Percentiles rank a stretch among this genome's conserved stretches.
These are phyloP conservation scores for Curvularia hawaiiensis DNA, from an alignment of 2,329 filamentous ascomycete genomes.

Conservation along the genomic window DNA sequence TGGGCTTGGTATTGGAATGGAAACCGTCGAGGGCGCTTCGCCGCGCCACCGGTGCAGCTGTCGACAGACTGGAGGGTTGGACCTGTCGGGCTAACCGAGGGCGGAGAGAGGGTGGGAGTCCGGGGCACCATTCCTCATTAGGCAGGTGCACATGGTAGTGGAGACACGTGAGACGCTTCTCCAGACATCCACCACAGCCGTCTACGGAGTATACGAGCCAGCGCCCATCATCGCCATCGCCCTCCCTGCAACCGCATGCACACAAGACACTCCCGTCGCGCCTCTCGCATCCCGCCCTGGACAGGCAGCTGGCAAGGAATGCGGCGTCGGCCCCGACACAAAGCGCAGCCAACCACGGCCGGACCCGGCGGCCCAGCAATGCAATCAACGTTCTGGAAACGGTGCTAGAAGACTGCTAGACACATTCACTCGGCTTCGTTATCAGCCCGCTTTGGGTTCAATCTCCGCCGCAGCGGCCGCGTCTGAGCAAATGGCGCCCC, in stretches of 20 bases:
- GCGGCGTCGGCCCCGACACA: conserved; percentile 17
- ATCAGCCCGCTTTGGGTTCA: conserved; percentile 26
- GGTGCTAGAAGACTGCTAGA: conserved; percentile 23
- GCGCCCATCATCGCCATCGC: neutral
- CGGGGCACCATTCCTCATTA: conserved; percentile 9
- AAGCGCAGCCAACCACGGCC: conserved; percentile 21
- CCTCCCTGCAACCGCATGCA: conserved; percentile 16
- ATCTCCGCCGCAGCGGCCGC: conserved; percentile 23
- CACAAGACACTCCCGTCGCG: conserved; percentile 14
- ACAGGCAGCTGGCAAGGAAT: conserved; percentile 33
- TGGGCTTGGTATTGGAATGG: neutral
- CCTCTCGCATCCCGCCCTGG: conserved; percentile 14
- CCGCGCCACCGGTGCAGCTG: conserved; percentile 20
- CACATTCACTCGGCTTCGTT: conserved; percentile 7
- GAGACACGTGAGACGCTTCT: conserved; percentile 26
- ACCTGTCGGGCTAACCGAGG: conserved; percentile 15
- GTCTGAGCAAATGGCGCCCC: conserved; percentile 9
- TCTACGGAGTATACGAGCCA: neutral
- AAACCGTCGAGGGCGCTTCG: conserved; percentile 9
- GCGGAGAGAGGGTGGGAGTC: conserved; percentile 6
- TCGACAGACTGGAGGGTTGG: conserved; percentile 18
- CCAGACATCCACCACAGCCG: conserved; percentile 12
- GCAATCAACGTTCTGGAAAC: conserved; percentile 27
- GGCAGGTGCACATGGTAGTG: conserved; percentile 23
- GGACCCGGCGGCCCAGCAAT: neutral